Evolutionary conservation across 768 basidiomycete genomes (phyloP), one percentile per base, ranked within the genome.

Genomic region (Pisolithus albus): DNA sequence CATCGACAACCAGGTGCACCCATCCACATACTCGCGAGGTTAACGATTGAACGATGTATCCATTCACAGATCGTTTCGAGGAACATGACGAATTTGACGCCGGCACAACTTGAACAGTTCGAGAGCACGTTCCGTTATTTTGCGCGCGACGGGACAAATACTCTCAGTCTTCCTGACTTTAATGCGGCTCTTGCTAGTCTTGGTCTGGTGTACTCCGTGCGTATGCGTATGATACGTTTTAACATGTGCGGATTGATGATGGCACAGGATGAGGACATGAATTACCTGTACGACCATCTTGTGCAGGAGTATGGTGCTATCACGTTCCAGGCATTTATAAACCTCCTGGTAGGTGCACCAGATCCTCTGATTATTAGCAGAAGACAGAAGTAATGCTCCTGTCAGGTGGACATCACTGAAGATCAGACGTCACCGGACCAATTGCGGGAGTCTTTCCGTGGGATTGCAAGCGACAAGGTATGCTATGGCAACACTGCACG

Each of bases 61-160:
- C 28, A 16, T 26, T 24, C 21, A 32, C 58, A 98, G 92, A 90
- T 96, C 59, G 88, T 97, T 1, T 93, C 96, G 11, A 79, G 92
- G 42, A 92, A 90, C 59, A 85, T 91, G 81, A 88, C 92, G 23
- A 96, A 97, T 64, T 70, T 99, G 56, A 95, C 95, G 0, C 93
- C 96, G 0, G 93, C 92, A 13, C 92, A 93, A 63, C 75, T 98
- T 21, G 95, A 98, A 64, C 93, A 97, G 63, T 95, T 96, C 58
- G 95, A 98, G 68, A 83, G 86, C 64, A 95, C 93, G 1, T 98
- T 99, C 83, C 82, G 94, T 47, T 94, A 97, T 71, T 99, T 99
- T 61, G 95, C 97, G 69, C 83, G 83, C 55, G 93, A 97, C 58
- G 87, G 90, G 60, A 83, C 86, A 37, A 96, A 97, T 64, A 92